Percentiles rank a stretch among this genome's conserved stretches.
phyloP scores from a whole-genome alignment of 805 yeast genomes.

The Torulaspora microellipsoides region DNA sequence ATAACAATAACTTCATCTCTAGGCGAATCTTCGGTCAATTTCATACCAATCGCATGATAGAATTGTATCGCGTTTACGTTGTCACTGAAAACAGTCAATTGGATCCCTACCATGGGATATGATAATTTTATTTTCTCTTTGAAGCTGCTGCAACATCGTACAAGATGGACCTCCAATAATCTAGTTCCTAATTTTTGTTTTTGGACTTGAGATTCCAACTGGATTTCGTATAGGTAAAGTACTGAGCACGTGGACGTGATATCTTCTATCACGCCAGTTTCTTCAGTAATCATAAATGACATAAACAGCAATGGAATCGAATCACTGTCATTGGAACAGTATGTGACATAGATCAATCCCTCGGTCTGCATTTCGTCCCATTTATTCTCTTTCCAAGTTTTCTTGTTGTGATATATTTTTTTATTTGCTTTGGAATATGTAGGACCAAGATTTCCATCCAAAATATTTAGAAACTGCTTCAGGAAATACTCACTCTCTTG shows the following conservation, averaged over 20 bases:
- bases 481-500: background rate
- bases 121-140: background rate
- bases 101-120: conserved; percentile 17
- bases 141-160: conserved; percentile 1
- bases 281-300: conserved; percentile 30
- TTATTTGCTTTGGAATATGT: conserved; percentile 17
- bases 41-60: conserved; percentile 21
- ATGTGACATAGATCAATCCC: conserved; percentile 27
- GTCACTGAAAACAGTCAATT: conserved; percentile 30
- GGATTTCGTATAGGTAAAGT: conserved; percentile 33
- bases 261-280: conserved; percentile 13
- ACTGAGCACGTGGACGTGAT: conserved; percentile 10
- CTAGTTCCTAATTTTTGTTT: conserved; percentile 21
- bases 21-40: conserved; percentile 24
- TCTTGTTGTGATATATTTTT: conserved; percentile 19
- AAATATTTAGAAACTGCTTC: conserved; percentile 10
- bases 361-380: conserved; percentile 27
- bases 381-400: conserved; percentile 27
- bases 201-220: conserved; percentile 16
- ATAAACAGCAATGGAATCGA: conserved; percentile 13
- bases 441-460: conserved; percentile 25
- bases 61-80: conserved; percentile 23
- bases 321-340: conserved; percentile 6
- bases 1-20: conserved; percentile 6
- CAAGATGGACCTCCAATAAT: conserved; percentile 10